A percentile compares a stretch with the other conserved stretches of the same genome.
Evolutionary conservation across 768 basidiomycete species (phyloP).

Genomic region (Mycena vitilis): DNA sequence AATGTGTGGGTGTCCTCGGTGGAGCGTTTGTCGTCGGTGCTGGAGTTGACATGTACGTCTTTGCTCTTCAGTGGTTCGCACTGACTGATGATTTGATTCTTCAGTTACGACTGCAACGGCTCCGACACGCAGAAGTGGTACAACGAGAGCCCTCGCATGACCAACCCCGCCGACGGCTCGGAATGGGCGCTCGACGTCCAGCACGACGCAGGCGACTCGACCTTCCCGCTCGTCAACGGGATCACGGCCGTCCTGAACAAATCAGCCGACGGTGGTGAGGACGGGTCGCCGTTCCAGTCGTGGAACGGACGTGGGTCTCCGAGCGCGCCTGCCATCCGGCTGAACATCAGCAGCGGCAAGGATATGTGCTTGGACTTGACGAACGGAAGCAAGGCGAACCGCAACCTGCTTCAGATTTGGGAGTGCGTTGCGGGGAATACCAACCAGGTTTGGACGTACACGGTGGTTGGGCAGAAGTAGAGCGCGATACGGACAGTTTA

Average conservation of each 20-base stretch:
- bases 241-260: conserved; percentile 12
- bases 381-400: conserved; percentile 15
- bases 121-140: conserved; percentile 25
- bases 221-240: conserved; percentile 10
- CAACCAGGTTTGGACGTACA: conserved; percentile 27
- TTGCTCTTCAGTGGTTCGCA: background rate
- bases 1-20: conserved; percentile 21
- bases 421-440: conserved; percentile 21
- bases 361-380: conserved; percentile 23
- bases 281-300: conserved; percentile 22
- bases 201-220: conserved; percentile 7
- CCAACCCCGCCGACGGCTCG: conserved; percentile 26
- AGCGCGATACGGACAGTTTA: too few species aligned
- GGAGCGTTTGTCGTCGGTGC: conserved; percentile 17
- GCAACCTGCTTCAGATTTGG: conserved; percentile 26
- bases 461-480: conserved; percentile 19
- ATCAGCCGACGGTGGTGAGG: conserved; percentile 21
- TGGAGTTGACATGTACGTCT: conserved; percentile 23
- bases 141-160: conserved; percentile 23
- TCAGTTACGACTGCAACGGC: conserved; percentile 26
- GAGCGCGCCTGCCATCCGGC: conserved; percentile 6
- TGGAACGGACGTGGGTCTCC: conserved; percentile 11
- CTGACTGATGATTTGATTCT: conserved; percentile 7
- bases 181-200: conserved; percentile 28
- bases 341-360: conserved; percentile 15